A percentile compares a stretch with the other conserved stretches of the same genome.
Evolutionary conservation across 2,329 filamentous ascomycete species (phyloP).

Genomic region (Fusarium albosuccineum): DNA sequence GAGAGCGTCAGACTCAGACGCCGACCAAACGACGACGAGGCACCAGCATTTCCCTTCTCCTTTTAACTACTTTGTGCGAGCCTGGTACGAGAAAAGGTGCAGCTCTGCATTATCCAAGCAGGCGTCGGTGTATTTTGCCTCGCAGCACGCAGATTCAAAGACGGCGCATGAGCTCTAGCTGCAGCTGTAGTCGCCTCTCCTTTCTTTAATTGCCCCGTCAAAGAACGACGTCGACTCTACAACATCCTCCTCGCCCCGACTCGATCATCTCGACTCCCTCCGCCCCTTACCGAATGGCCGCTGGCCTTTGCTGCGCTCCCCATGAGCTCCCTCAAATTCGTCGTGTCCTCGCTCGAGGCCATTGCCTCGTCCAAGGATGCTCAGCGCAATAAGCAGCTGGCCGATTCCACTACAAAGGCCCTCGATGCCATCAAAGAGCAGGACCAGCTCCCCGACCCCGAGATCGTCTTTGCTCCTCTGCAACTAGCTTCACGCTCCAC

Average conservation of each 20-base stretch:
- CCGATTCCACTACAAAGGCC: conserved; percentile 84
- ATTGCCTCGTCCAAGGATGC: conserved; percentile 95
- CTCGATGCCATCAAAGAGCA: conserved; percentile 88
- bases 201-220: conserved; percentile 40
- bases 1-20: conserved; percentile 22
- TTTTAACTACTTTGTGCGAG: not conserved
- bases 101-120: not conserved
- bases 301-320: conserved; percentile 62
- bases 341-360: conserved; percentile 91
- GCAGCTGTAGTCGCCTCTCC: conserved; percentile 20
- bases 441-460: conserved; percentile 87
- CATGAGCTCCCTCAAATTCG: conserved; percentile 95
- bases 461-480: conserved; percentile 90
- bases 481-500: conserved; percentile 89
- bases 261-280: conserved; percentile 17
- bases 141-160: conserved; percentile 7
- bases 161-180: conserved; percentile 31
- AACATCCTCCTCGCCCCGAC: conserved; percentile 17
- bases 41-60: conserved; percentile 15
- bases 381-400: conserved; percentile 84
- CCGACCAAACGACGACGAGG: conserved; percentile 16
- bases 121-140: not conserved
- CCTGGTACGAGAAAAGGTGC: not conserved
- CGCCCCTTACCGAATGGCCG: conserved; percentile 58
- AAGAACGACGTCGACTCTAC: conserved; percentile 34